These are phyloP conservation scores for Endocalyx cinctus DNA, from an alignment of 2,329 filamentous ascomycete species.

Conservation along the genomic window DNA sequence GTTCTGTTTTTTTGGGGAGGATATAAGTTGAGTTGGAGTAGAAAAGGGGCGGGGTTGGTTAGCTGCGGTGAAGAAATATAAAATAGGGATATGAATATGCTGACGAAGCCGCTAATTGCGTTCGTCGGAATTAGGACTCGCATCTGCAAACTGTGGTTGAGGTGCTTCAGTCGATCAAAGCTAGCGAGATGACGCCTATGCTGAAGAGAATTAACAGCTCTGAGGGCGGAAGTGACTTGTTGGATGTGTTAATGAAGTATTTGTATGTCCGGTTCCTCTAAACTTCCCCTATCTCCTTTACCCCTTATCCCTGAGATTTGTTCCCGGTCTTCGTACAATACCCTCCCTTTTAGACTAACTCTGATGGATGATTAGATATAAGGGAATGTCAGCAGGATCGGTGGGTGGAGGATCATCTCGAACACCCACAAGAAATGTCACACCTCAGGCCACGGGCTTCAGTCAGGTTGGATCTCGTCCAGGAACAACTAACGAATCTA, in stretches of 20 bases:
- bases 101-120: no score
- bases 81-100: no score
- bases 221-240: conserved; percentile 74
- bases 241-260: conserved; percentile 98
- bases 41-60: background rate
- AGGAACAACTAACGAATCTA: conserved; percentile 56
- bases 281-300: background rate
- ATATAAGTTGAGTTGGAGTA: background rate
- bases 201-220: conserved; percentile 75
- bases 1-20: background rate
- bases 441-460: conserved; percentile 82
- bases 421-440: conserved; percentile 46
- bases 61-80: background rate
- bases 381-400: conserved; percentile 66
- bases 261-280: conserved; percentile 54
- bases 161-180: conserved; percentile 92
- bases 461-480: conserved; percentile 66
- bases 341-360: background rate
- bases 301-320: background rate
- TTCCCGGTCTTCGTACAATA: background rate
- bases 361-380: conserved; percentile 64
- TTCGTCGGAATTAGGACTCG: conserved; percentile 56
- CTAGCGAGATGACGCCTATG: conserved; percentile 89
- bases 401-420: conserved; percentile 32
- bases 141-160: conserved; percentile 87